phyloP scores from a whole-genome alignment of 2,329 filamentous ascomycete genomes.

The Paecilomyces sp. region DNA sequence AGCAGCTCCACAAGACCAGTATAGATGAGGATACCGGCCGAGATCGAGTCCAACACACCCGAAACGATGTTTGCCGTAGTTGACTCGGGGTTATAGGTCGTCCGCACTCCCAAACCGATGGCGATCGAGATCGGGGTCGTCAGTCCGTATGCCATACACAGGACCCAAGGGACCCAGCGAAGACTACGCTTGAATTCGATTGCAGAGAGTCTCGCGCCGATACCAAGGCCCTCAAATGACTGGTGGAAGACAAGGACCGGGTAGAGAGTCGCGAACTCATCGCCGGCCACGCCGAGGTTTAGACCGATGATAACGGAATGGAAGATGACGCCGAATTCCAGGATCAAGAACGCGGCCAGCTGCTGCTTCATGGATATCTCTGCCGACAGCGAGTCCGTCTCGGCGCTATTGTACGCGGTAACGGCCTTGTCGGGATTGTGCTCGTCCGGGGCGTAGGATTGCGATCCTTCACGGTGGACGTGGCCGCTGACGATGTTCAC shows the following conservation, averaged over 20 bases:
- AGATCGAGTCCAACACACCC: constrained; percentile 41
- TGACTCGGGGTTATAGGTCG: constrained; percentile 35
- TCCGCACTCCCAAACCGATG: constrained; percentile 42
- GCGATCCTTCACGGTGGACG: constrained; percentile 9
- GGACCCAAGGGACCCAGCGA: constrained; percentile 42
- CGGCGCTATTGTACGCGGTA: not conserved
- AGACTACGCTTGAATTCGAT: constrained; percentile 43
- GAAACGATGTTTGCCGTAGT: constrained; percentile 38
- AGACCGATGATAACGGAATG: constrained; percentile 59
- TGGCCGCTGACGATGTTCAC: constrained; percentile 11
- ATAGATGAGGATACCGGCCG: constrained; percentile 45
- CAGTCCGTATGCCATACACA: constrained; percentile 44
- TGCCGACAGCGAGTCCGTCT: constrained; percentile 4
- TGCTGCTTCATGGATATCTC: constrained; percentile 29
- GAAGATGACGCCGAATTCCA: constrained; percentile 58
- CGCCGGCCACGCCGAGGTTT: constrained; percentile 52
- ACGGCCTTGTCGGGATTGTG: not conserved
- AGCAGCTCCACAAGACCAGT: constrained; percentile 45
- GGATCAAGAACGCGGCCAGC: constrained; percentile 36
- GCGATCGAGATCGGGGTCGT: constrained; percentile 47
- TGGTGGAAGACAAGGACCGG: constrained; percentile 58
- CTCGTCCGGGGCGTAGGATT: not conserved
- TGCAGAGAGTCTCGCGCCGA: constrained; percentile 53
- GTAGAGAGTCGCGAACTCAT: constrained; percentile 53
- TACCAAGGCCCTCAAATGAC: constrained; percentile 56